phyloP scores from a whole-genome alignment of 2,329 filamentous ascomycete genomes.

The Aspergillus sp. region DNA sequence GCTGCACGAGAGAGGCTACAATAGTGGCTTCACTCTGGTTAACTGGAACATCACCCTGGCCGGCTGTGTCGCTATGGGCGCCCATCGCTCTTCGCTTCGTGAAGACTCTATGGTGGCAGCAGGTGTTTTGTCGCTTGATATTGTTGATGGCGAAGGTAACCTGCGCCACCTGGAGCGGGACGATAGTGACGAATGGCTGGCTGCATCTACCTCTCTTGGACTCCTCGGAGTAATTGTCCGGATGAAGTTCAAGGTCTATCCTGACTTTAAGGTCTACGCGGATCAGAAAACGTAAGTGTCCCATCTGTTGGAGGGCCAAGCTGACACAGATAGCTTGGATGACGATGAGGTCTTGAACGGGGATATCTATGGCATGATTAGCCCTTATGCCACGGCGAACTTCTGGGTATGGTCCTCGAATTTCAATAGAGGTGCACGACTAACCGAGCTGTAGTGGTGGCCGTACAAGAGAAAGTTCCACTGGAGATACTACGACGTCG shows the following conservation, averaged over 20 bases:
- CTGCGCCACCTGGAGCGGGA: conserved; percentile 19
- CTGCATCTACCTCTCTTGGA: conserved; percentile 19
- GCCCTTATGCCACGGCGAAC: conserved; percentile 19
- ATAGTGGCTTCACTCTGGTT: conserved; percentile 14
- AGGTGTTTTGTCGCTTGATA: conserved; percentile 16
- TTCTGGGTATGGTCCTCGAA: conserved; percentile 12
- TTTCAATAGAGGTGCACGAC: background rate
- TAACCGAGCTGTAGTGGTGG: conserved; percentile 13
- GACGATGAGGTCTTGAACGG: conserved; percentile 19
- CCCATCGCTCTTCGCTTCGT: conserved; percentile 19
- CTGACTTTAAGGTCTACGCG: conserved; percentile 22
- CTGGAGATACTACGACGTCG: conserved; percentile 22
- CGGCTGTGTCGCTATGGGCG: conserved; percentile 20
- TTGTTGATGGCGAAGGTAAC: conserved; percentile 16
- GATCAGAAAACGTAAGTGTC: conserved; percentile 19
- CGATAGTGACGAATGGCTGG: conserved; percentile 19
- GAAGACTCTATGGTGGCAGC: conserved; percentile 21
- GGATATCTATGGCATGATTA: conserved; percentile 19
- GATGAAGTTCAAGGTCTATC: conserved; percentile 21
- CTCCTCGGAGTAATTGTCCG: conserved; percentile 17
- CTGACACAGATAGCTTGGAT: conserved; percentile 11
- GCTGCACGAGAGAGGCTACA: conserved; percentile 12
- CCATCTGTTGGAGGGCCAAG: background rate
- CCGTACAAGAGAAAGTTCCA: conserved; percentile 22
- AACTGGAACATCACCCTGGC: conserved; percentile 23